Conservation (phyloP, 192 early-diverging fungal species). For the Ramicandelaber brevisporus region DNA sequence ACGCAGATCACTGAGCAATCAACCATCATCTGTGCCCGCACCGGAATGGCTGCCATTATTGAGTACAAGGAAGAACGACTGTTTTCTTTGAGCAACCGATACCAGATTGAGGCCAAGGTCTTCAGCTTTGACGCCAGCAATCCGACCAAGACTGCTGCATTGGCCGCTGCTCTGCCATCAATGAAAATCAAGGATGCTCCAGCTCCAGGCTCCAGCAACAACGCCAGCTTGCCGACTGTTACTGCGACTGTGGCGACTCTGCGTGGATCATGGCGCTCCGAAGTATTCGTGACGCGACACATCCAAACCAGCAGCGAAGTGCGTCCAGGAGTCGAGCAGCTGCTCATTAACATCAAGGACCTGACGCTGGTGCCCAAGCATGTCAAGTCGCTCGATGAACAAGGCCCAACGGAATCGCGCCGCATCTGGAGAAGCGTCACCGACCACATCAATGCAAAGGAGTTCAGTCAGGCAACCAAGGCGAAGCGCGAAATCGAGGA, state of each 20-base stretch:
- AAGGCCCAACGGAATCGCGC: constrained; percentile 32
- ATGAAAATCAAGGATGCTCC: constrained; percentile 24
- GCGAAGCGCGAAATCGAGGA: constrained; percentile 43
- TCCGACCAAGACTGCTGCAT: constrained; percentile 5
- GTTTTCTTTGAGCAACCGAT: constrained; percentile 36
- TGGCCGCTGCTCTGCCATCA: no score
- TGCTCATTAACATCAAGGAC: constrained; percentile 25
- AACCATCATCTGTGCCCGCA: constrained; percentile 31
- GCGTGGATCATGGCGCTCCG: constrained; percentile 33
- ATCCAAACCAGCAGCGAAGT: neutral
- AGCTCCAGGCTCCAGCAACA: no score
- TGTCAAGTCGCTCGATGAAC: constrained; percentile 25
- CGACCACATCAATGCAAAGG: constrained; percentile 22
- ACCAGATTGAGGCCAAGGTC: constrained; percentile 37
- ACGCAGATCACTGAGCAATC: constrained; percentile 28
- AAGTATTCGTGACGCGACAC: constrained; percentile 12
- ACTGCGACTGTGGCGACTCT: constrained; percentile 25
- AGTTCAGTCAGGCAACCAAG: constrained; percentile 29
- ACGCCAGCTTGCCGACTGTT: constrained; percentile 23
- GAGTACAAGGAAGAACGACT: constrained; percentile 53
- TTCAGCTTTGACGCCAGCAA: constrained; percentile 27
- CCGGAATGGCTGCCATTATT: constrained; percentile 27
- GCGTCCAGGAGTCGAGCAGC: constrained; percentile 4
- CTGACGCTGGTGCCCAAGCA: constrained; percentile 19
- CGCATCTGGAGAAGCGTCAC: constrained; percentile 35